phyloP scores from a whole-genome alignment of 208 protist genomes.

The Porcisia deanei region DNA sequence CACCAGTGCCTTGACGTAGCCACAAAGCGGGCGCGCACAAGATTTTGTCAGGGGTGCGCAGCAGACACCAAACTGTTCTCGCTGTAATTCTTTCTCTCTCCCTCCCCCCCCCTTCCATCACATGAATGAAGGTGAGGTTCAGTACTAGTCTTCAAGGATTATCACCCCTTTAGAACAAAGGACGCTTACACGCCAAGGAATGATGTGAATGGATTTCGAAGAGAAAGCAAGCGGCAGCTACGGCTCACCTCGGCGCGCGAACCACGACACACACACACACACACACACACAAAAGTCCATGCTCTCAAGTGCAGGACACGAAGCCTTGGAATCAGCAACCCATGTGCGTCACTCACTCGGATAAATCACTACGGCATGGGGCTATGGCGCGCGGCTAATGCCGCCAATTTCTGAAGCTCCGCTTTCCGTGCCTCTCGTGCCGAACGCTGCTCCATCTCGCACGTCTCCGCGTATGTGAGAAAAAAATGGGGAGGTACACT shows the following conservation, averaged over 20 bases:
- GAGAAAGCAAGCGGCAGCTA: not conserved
- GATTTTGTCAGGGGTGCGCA: not conserved
- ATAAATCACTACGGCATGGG: slow-evolving; percentile 3
- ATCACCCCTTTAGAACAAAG: no score
- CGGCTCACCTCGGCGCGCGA: not conserved
- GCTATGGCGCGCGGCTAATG: slow-evolving; percentile 16
- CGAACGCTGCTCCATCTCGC: slow-evolving; percentile 39
- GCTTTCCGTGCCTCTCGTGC: slow-evolving; percentile 39
- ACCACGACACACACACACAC: no score
- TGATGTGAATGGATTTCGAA: not conserved
- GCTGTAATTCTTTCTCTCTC: no score
- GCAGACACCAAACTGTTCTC: not conserved
- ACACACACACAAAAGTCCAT: no score
- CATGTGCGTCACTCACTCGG: not conserved
- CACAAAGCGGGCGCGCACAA: no score
- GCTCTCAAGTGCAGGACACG: not conserved
- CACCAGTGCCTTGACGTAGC: not conserved
- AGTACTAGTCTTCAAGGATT: not conserved
- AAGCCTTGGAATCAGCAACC: not conserved
- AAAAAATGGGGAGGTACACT: slow-evolving; percentile 72
- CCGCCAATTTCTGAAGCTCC: slow-evolving; percentile 46
- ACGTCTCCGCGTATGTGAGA: slow-evolving; percentile 73
- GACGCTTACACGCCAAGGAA: not conserved
- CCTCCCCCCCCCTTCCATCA: not conserved
- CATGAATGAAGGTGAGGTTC: not conserved